Base-by-base conservation (phyloP, 352 stramenopile genomes). In the Phytophthora chlamydospora region DNA sequence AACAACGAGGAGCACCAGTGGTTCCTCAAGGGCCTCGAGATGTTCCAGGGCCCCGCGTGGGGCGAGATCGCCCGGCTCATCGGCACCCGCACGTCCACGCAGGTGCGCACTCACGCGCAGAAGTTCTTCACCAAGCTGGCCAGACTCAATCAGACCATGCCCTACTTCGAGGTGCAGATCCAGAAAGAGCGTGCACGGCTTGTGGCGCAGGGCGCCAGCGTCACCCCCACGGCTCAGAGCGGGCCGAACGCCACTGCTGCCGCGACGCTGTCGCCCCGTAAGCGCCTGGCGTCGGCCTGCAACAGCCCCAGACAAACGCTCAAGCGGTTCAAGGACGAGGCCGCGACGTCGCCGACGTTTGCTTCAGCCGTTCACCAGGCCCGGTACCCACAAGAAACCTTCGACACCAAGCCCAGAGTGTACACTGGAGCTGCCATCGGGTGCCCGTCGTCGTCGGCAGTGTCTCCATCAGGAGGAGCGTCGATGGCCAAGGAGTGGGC, bases 71-170 rank as follows among this genome's bases (percentile, higher is more conserved):
- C 88, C 2, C 71, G 82, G 16, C 74, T 91, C 62, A 92, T 96
- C 52, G 85, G 84, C 59, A 88, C 85, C 32, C 79, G 88, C 48
- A 95, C 85, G 19, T 90, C 87, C 24, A 91, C 88, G 10, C 88
- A 96, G 56, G 85, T 93, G 52, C 85, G 88, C 11, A 94, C 85
- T 4, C 88, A 96, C 59, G 88, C 88, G 16, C 88, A 96, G 58
- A 96, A 96, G 71, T 96, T 93, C 69, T 96, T 96, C 62, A 90
- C 83, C 39, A 95, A 94, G 63, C 67, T 96, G 39, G 84, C 83
- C 34, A 75, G 80, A n/a, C 70, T 79, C 33, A 87, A 88, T 56
- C 80, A 89, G 53, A 83, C 77, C 43, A 73, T 93, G 56, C 81
- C 83, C 33, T 80, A 90, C 62, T 93, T 93, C 51, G 83, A 90